phyloP scores from a whole-genome alignment of 495 filamentous ascomycete genomes.

The Neurospora sp. region DNA sequence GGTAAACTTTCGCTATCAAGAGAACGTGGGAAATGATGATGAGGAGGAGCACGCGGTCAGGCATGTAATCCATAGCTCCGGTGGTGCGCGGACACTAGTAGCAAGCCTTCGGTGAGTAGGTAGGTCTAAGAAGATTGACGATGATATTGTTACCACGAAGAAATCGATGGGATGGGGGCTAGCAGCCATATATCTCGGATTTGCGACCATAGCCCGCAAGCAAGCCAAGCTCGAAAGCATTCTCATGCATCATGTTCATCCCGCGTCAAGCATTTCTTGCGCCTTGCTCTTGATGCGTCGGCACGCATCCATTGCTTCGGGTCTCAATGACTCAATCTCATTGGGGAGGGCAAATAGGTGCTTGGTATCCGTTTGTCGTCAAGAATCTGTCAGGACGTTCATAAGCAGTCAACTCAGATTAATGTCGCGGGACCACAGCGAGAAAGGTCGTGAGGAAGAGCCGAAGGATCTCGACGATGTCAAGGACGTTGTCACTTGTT shows the following conservation, averaged over 20 bases:
- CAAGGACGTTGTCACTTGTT: neutral
- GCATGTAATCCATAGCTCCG: neutral
- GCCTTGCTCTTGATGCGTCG: neutral
- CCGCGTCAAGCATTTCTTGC: neutral
- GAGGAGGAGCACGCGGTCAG: neutral
- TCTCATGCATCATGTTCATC: neutral
- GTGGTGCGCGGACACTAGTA: too few species aligned
- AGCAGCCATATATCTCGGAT: neutral
- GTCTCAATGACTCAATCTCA: neutral
- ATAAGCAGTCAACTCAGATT: neutral
- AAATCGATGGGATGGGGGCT: neutral
- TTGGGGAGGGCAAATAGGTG: neutral
- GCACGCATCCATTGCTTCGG: neutral
- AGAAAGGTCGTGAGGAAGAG: neutral
- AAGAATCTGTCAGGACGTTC: neutral
- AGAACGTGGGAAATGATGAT: neutral
- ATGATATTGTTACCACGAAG: too few species aligned
- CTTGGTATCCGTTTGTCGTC: neutral
- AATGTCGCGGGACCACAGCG: neutral
- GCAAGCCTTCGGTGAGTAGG: too few species aligned
- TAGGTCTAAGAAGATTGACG: too few species aligned
- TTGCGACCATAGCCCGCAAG: neutral
- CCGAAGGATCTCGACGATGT: neutral
- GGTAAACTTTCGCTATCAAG: neutral
- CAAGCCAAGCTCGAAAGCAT: neutral